These are phyloP conservation scores for Boletus bicolor DNA, from an alignment of 768 basidiomycete species.

Conservation along the genomic window DNA sequence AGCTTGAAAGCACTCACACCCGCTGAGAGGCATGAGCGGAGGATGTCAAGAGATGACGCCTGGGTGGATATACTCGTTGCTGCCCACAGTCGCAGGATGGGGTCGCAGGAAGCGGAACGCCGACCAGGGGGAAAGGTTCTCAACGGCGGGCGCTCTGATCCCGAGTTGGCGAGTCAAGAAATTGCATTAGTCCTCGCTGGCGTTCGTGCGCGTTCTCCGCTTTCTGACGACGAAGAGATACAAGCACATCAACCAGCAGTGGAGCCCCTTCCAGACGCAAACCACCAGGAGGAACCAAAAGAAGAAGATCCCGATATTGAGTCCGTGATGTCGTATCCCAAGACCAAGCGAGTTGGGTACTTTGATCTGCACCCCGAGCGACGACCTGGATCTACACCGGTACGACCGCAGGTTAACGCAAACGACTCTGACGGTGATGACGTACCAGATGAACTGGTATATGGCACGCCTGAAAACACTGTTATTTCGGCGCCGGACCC, in stretches of 20 bases:
- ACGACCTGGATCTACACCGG: constrained; percentile 35
- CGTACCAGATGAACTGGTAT: constrained; percentile 34
- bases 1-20: constrained; percentile 40
- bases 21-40: constrained; percentile 40
- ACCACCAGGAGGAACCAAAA: constrained; percentile 37
- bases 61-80: constrained; percentile 88
- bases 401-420: constrained; percentile 28
- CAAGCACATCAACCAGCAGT: constrained; percentile 21
- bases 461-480: constrained; percentile 24
- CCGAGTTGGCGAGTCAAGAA: constrained; percentile 71
- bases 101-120: constrained; percentile 51
- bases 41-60: constrained; percentile 60
- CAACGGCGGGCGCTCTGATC: constrained; percentile 48
- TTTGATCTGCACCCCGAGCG: constrained; percentile 81
- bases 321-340: constrained; percentile 36
- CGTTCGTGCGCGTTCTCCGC: constrained; percentile 36
- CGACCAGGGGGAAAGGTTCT: constrained; percentile 27
- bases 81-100: constrained; percentile 48
- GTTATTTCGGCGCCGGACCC: constrained; percentile 19
- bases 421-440: constrained; percentile 36
- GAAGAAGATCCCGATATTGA: constrained; percentile 46
- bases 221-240: constrained; percentile 42
- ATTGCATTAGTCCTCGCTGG: constrained; percentile 68
- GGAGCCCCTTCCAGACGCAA: constrained; percentile 7
- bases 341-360: constrained; percentile 52